Evolutionary conservation across 1,284 basidiomycete species (phyloP).

Genomic region (Calocybe gambosa): DNA sequence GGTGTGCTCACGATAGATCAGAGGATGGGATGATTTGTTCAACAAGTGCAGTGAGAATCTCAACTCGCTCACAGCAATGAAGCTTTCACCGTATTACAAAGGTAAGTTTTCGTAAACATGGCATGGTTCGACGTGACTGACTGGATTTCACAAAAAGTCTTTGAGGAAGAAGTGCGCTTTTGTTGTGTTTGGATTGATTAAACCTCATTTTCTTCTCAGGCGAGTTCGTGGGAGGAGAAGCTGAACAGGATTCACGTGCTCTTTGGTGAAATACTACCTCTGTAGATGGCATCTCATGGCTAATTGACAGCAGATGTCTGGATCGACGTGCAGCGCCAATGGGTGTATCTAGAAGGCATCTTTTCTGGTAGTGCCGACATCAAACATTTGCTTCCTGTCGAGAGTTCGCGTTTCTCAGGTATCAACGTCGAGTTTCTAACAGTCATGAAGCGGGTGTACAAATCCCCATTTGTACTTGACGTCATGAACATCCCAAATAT

Average conservation of each 20-base stretch:
- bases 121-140: slow-evolving; percentile 4
- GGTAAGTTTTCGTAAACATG: slow-evolving; percentile 36
- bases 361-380: slow-evolving; percentile 99
- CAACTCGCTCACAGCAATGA: slow-evolving; percentile 96
- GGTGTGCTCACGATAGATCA: slow-evolving; percentile 24
- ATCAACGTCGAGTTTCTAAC: slow-evolving; percentile 98
- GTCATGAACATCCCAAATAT: slow-evolving; percentile 96
- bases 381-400: slow-evolving; percentile 96
- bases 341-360: slow-evolving; percentile 99
- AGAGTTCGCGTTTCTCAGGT: slow-evolving; percentile 95
- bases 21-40: slow-evolving; percentile 98
- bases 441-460: slow-evolving; percentile 99
- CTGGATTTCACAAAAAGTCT: slow-evolving; percentile 46
- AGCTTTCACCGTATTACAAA: slow-evolving; percentile 94
- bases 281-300: neutral
- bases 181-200: neutral
- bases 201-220: slow-evolving; percentile 33
- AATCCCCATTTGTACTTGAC: slow-evolving; percentile 95
- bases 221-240: slow-evolving; percentile 91
- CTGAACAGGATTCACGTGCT: slow-evolving; percentile 92
- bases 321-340: slow-evolving; percentile 99
- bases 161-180: slow-evolving; percentile 75
- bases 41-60: slow-evolving; percentile 95
- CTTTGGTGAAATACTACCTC: slow-evolving; percentile 62
- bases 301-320: slow-evolving; percentile 73